Conservation (phyloP, 2,329 filamentous ascomycete species). For the Beauveria australis region DNA sequence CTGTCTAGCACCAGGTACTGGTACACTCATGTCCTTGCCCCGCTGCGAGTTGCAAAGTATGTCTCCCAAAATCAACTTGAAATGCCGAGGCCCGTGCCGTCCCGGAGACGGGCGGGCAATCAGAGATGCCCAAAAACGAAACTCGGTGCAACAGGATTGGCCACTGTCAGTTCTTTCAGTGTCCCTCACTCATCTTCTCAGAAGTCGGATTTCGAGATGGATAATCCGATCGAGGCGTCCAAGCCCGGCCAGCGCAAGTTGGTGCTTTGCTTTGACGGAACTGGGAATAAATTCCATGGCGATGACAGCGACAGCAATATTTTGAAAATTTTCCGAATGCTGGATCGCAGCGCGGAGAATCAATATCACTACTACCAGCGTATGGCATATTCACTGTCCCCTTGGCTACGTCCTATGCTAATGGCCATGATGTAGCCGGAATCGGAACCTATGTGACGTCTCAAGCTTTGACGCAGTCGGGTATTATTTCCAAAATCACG, state of each 20-base stretch:
- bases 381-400: constrained; percentile 18
- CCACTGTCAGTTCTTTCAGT: background rate
- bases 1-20: background rate
- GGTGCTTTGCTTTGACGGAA: constrained; percentile 55
- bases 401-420: background rate
- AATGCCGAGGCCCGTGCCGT: background rate
- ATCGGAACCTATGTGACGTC: constrained; percentile 67
- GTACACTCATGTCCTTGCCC: background rate
- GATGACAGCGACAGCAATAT: constrained; percentile 58
- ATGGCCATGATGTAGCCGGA: constrained; percentile 36
- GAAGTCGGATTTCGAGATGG: background rate
- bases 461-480: constrained; percentile 49
- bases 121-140: background rate
- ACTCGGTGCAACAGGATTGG: background rate
- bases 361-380: constrained; percentile 60
- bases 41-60: background rate
- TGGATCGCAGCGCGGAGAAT: constrained; percentile 53
- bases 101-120: background rate
- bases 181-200: too few species aligned
- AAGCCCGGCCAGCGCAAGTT: constrained; percentile 33
- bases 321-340: constrained; percentile 62
- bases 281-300: constrained; percentile 55
- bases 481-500: constrained; percentile 46
- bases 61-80: background rate
- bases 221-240: background rate